Conservation (phyloP, 805 yeast genomes). For the Spathaspora girioi region DNA sequence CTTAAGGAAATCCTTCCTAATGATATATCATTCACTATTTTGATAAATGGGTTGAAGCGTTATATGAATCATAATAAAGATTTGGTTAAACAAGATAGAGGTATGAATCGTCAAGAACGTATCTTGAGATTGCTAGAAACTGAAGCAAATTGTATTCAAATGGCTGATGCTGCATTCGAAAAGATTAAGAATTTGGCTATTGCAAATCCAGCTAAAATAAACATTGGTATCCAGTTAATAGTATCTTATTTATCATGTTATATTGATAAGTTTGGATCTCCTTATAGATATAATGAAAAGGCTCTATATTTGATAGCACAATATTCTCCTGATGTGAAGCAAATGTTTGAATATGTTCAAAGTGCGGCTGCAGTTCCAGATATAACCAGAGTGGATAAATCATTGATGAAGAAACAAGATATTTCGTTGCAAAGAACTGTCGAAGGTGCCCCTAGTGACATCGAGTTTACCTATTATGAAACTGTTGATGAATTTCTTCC, state of each 20-base stretch:
- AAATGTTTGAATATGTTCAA: conserved; percentile 12
- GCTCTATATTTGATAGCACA: conserved; percentile 27
- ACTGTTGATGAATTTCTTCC: conserved; percentile 21
- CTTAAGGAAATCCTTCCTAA: conserved; percentile 21
- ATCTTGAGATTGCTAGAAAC: conserved; percentile 18
- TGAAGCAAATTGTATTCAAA: conserved; percentile 24
- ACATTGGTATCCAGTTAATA: conserved; percentile 7
- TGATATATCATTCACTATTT: conserved; percentile 35
- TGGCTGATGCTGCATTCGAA: conserved; percentile 23
- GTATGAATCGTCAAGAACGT: conserved; percentile 16
- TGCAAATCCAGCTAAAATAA: conserved; percentile 7
- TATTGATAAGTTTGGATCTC: conserved; percentile 24
- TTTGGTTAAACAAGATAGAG: conserved; percentile 10
- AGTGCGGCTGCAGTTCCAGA: conserved; percentile 3
- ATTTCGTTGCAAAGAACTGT: conserved; percentile 5
- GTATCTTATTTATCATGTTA: conserved; percentile 27
- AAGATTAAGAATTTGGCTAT: conserved; percentile 25
- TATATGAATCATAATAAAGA: conserved; percentile 14
- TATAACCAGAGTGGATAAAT: conserved; percentile 7
- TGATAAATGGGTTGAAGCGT: conserved; percentile 31
- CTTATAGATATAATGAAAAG: conserved; percentile 25
- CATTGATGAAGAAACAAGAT: conserved; percentile 13
- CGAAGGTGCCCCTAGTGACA: neutral
- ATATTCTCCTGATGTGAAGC: conserved; percentile 34
- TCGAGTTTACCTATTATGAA: neutral